These are phyloP conservation scores for Coniosporium tulheliwenetii DNA, from an alignment of 2,329 filamentous ascomycete genomes.

Conservation along the genomic window DNA sequence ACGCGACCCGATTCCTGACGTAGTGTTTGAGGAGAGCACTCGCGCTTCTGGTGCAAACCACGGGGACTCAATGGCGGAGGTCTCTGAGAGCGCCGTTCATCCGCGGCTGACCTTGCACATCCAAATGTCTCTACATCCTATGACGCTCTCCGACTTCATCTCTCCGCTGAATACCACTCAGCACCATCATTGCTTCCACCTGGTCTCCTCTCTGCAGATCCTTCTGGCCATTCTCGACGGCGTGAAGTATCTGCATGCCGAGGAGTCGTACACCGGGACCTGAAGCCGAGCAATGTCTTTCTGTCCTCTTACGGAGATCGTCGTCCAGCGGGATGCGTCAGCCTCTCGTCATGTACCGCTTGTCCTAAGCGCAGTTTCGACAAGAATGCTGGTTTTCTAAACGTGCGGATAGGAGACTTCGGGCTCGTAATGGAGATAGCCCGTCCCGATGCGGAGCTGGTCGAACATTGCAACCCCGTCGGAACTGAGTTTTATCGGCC, in stretches of 20 bases:
- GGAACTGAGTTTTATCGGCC: slow-evolving; percentile 50
- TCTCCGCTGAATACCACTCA: slow-evolving; percentile 16
- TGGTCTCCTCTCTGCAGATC: slow-evolving; percentile 38
- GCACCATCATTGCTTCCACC: slow-evolving; percentile 46
- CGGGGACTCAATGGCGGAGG: slow-evolving; percentile 16
- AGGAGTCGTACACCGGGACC: slow-evolving; percentile 48
- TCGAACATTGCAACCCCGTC: slow-evolving; percentile 18
- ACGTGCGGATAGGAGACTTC: slow-evolving; percentile 52
- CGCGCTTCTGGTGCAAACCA: background rate
- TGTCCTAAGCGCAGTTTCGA: slow-evolving; percentile 17
- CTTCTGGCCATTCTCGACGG: slow-evolving; percentile 46
- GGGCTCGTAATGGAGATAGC: slow-evolving; percentile 45
- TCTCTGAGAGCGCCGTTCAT: slow-evolving; percentile 17
- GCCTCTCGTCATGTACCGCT: slow-evolving; percentile 27
- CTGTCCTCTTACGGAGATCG: slow-evolving; percentile 29
- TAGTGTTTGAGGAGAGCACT: slow-evolving; percentile 10
- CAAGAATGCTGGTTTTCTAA: slow-evolving; percentile 15
- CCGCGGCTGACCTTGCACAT: slow-evolving; percentile 40
- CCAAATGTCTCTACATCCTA: slow-evolving; percentile 51
- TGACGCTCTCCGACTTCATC: slow-evolving; percentile 45
- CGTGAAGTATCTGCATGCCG: slow-evolving; percentile 46
- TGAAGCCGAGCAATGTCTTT: slow-evolving; percentile 56
- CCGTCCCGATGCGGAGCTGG: slow-evolving; percentile 13
- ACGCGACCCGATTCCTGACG: too few species aligned
- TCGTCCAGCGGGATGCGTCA: slow-evolving; percentile 27